A percentile compares a stretch with the other conserved stretches of the same genome.
Evolutionary conservation across 208 protist genomes (phyloP).

Genomic region (Trypanosoma cruzi): DNA sequence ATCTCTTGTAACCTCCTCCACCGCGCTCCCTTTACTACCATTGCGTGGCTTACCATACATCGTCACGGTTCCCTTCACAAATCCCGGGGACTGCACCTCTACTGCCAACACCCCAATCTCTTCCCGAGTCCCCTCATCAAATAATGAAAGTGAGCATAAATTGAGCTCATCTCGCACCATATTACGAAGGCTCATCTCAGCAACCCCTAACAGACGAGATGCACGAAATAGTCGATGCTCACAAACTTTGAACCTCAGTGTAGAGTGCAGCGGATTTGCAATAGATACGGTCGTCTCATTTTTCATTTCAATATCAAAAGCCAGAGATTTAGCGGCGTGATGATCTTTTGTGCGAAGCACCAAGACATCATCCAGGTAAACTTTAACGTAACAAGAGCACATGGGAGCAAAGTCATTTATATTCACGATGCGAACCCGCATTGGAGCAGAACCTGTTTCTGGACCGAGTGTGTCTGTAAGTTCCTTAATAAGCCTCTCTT

Average conservation of each 20-base stretch:
- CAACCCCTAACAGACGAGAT: constrained; percentile 40
- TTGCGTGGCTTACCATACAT: constrained; percentile 35
- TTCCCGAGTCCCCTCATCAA: constrained; percentile 18
- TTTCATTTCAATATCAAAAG: constrained; percentile 60
- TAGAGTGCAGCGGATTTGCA: constrained; percentile 39
- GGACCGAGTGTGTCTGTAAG: constrained; percentile 30
- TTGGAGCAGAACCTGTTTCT: constrained; percentile 47
- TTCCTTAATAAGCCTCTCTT: constrained; percentile 38
- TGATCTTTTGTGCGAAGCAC: constrained; percentile 63
- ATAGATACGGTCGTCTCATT: constrained; percentile 66
- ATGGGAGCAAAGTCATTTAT: constrained; percentile 45
- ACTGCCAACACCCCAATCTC: constrained; percentile 54
- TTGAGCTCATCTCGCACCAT: constrained; percentile 71
- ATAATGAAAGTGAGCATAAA: constrained; percentile 67
- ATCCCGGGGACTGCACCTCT: constrained; percentile 75
- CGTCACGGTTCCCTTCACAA: constrained; percentile 49
- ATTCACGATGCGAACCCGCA: constrained; percentile 70
- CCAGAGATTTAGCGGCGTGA: constrained; percentile 25
- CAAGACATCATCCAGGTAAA: constrained; percentile 47
- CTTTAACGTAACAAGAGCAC: constrained; percentile 70
- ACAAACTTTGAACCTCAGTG: constrained; percentile 57
- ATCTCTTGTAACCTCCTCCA: constrained; percentile 61
- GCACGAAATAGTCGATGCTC: constrained; percentile 43
- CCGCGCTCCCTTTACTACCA: background rate
- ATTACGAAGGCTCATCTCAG: constrained; percentile 53